phyloP scores from a whole-genome alignment of 208 protist species.

The Acanthamoeba castellanii region DNA sequence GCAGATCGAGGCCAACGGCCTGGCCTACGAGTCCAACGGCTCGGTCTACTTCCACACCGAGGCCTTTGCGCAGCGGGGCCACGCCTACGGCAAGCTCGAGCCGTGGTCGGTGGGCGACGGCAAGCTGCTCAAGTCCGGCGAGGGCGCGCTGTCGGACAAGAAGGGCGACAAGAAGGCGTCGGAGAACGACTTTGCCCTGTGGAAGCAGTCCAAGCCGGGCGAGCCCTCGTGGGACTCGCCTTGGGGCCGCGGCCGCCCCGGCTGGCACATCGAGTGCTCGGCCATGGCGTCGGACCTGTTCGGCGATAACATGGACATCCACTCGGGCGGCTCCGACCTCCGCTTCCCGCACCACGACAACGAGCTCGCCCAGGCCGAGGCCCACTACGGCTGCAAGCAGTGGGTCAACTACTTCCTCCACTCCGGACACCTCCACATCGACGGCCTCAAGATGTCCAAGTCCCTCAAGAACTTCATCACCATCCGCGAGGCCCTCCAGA shows the following conservation, averaged over 20 bases:
- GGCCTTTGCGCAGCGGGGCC: conserved; percentile 67
- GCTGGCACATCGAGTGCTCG: conserved; percentile 99
- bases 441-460: conserved; percentile 99
- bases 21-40: conserved; percentile 95
- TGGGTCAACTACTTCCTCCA: conserved; percentile 99
- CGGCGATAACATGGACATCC: conserved; percentile 96
- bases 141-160: conserved; percentile 80
- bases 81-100: conserved; percentile 97
- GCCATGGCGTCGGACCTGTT: conserved; percentile 96
- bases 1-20: conserved; percentile 97
- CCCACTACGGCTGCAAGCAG: conserved; percentile 90
- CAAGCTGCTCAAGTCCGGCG: conserved; percentile 92
- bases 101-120: conserved; percentile 86
- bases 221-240: conserved; percentile 96
- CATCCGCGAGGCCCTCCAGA: conserved; percentile 92
- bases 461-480: conserved; percentile 99
- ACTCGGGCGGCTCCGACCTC: conserved; percentile 97
- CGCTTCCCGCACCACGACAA: conserved; percentile 99
- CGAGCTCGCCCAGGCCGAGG: conserved; percentile 98
- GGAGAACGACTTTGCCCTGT: conserved; percentile 97
- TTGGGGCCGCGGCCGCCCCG: conserved; percentile 95
- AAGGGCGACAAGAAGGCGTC: conserved; percentile 92
- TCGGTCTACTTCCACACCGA: conserved; percentile 97
- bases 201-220: conserved; percentile 96
- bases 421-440: conserved; percentile 96